Percentiles rank a stretch among this genome's conserved stretches.
These are phyloP conservation scores for Epichloe uncinata DNA, from an alignment of 2,329 filamentous ascomycete species.

Conservation along the genomic window DNA sequence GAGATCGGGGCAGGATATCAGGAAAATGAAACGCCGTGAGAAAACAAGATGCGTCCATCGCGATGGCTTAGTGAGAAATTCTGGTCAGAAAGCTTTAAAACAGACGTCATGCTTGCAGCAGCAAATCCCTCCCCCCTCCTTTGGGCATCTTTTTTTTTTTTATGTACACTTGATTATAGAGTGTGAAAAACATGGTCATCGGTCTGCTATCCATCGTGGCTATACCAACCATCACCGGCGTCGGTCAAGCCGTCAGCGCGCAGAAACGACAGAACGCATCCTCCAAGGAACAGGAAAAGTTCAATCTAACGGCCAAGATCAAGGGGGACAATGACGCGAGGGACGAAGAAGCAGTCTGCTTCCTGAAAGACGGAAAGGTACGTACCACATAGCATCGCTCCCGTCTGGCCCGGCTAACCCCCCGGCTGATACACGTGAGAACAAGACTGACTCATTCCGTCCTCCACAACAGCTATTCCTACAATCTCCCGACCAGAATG, in stretches of 20 bases:
- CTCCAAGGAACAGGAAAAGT: constrained; percentile 42
- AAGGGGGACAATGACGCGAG: constrained; percentile 22
- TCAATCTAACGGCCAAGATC: constrained; percentile 32
- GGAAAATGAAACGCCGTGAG: not conserved
- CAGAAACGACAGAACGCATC: constrained; percentile 40
- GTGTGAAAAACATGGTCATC: constrained; percentile 30
- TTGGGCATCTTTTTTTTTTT: no score
- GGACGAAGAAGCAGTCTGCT: constrained; percentile 26
- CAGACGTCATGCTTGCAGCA: not conserved
- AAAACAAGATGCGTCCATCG: not conserved
- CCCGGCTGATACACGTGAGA: no score
- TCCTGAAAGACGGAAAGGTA: constrained; percentile 42
- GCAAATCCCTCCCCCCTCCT: not conserved
- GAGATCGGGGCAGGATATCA: not conserved
- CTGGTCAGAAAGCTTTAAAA: not conserved
- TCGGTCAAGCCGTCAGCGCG: constrained; percentile 40
- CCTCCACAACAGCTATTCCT: constrained; percentile 33
- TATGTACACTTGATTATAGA: no score
- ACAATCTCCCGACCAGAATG: constrained; percentile 34
- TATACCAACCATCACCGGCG: constrained; percentile 43
- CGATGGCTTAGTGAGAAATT: not conserved
- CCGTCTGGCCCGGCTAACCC: no score
- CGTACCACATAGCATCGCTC: no score
- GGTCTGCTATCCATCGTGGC: constrained; percentile 37
- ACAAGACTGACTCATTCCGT: no score